A percentile compares a stretch with the other conserved stretches of the same genome.
phyloP scores from a whole-genome alignment of 192 early-diverging fungal genomes.

The Entomortierella parvispora region DNA sequence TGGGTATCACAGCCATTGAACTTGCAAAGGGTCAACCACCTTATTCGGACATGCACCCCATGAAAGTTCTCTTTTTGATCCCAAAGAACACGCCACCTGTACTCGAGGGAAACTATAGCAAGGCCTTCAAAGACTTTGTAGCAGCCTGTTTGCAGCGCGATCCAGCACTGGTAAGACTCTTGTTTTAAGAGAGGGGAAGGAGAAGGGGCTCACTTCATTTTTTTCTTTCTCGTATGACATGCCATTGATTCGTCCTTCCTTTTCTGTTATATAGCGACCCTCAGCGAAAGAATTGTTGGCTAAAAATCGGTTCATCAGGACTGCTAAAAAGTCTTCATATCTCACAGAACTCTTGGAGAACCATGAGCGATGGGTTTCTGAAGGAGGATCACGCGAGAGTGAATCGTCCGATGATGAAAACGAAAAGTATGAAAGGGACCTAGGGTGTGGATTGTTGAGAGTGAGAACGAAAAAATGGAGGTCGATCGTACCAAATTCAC shows the following conservation, averaged over 20 bases:
- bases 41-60: slow-evolving; percentile 93
- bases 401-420: slow-evolving; percentile 47
- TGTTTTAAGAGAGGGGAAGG: too few relatives aligned
- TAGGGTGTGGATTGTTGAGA: not conserved
- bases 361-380: slow-evolving; percentile 82
- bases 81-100: slow-evolving; percentile 90
- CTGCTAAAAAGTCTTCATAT: slow-evolving; percentile 86
- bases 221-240: not conserved
- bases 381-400: slow-evolving; percentile 58
- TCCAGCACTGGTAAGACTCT: slow-evolving; percentile 69
- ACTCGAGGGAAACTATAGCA: slow-evolving; percentile 81
- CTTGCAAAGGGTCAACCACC: slow-evolving; percentile 94
- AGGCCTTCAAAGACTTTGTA: slow-evolving; percentile 93
- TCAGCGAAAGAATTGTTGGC: slow-evolving; percentile 90
- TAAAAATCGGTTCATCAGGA: slow-evolving; percentile 90
- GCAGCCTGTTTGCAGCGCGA: slow-evolving; percentile 88
- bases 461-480: not conserved
- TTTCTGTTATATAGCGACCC: slow-evolving; percentile 69
- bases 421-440: slow-evolving; percentile 20
- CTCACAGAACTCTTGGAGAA: slow-evolving; percentile 89
- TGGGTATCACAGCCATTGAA: slow-evolving; percentile 98
- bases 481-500: not conserved
- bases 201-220: too few relatives aligned
- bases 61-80: slow-evolving; percentile 95
- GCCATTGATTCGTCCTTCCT: too few relatives aligned